These are phyloP conservation scores for Hyaloscypha hepaticicola DNA, from an alignment of 495 filamentous ascomycete genomes.

Conservation along the genomic window DNA sequence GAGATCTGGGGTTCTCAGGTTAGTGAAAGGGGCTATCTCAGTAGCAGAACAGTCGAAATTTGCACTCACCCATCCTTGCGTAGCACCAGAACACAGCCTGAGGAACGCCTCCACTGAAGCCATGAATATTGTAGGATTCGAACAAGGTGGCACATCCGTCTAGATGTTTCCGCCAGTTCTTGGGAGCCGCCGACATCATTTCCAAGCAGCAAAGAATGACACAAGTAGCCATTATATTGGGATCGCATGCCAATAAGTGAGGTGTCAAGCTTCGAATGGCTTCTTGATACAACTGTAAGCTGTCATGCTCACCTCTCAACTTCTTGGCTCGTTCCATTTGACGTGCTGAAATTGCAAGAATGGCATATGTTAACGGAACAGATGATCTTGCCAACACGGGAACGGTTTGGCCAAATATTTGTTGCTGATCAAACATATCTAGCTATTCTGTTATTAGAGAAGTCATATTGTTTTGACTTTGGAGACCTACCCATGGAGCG, in stretches of 20 bases:
- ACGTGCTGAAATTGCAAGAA: slow-evolving; percentile 44
- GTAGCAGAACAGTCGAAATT: background rate
- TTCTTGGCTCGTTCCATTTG: slow-evolving; percentile 44
- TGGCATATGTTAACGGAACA: slow-evolving; percentile 42
- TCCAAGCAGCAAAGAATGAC: slow-evolving; percentile 47
- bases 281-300: slow-evolving; percentile 45
- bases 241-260: slow-evolving; percentile 41
- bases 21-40: too few relatives aligned
- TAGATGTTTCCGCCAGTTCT: slow-evolving; percentile 47
- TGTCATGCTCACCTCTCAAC: slow-evolving; percentile 40
- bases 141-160: slow-evolving; percentile 50
- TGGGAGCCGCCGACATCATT: slow-evolving; percentile 49
- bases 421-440: slow-evolving; percentile 49
- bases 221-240: slow-evolving; percentile 42
- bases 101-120: slow-evolving; percentile 41
- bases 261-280: slow-evolving; percentile 42
- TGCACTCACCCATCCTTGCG: slow-evolving; percentile 39
- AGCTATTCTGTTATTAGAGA: slow-evolving; percentile 24
- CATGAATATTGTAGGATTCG: slow-evolving; percentile 40
- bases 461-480: background rate
- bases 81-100: slow-evolving; percentile 53
- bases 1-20: slow-evolving; percentile 32
- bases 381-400: slow-evolving; percentile 42
- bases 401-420: slow-evolving; percentile 44
- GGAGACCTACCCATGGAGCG: slow-evolving; percentile 37